A percentile compares a stretch with the other conserved stretches of the same genome.
Evolutionary conservation across 1,139 yeast species (phyloP).

Genomic region (Kurtzmaniella quercitrusa): DNA sequence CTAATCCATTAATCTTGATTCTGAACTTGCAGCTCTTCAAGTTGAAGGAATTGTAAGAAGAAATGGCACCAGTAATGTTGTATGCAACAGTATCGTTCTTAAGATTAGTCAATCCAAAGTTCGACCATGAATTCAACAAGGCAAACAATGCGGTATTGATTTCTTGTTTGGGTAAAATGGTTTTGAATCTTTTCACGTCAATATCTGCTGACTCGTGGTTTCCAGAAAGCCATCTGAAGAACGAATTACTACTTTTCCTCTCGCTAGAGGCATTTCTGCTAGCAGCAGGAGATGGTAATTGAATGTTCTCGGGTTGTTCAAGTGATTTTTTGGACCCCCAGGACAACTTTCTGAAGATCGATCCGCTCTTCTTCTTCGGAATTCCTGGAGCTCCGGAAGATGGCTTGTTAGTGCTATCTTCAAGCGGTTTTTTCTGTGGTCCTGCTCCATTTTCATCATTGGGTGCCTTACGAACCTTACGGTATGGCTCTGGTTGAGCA

Average conservation of each 20-base stretch:
- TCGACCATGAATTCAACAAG: constrained; percentile 62
- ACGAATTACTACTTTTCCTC: constrained; percentile 25
- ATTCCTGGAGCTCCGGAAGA: constrained; percentile 12
- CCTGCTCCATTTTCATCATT: constrained; percentile 13
- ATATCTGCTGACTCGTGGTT: constrained; percentile 14
- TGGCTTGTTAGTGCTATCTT: constrained; percentile 27
- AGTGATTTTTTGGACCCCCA: constrained; percentile 44
- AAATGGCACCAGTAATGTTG: constrained; percentile 54
- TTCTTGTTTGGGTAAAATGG: constrained; percentile 50
- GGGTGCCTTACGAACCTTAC: constrained; percentile 20
- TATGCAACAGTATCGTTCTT: constrained; percentile 39
- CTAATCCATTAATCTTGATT: constrained; percentile 42
- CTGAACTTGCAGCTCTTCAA: constrained; percentile 64
- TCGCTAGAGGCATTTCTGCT: constrained; percentile 30
- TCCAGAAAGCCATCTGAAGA: constrained; percentile 44
- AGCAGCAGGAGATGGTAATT: constrained; percentile 39
- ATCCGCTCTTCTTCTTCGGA: constrained; percentile 34
- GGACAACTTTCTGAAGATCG: constrained; percentile 64
- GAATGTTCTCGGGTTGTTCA: constrained; percentile 18
- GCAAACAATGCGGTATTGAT: constrained; percentile 63
- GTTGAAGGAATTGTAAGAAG: constrained; percentile 58
- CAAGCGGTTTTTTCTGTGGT: constrained; percentile 24
- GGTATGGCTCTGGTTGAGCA: constrained; percentile 21
- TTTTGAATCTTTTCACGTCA: constrained; percentile 35
- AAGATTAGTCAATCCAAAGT: constrained; percentile 62